Conservation (phyloP, 2,329 filamentous ascomycete genomes). For the Exophiala bonariae region DNA sequence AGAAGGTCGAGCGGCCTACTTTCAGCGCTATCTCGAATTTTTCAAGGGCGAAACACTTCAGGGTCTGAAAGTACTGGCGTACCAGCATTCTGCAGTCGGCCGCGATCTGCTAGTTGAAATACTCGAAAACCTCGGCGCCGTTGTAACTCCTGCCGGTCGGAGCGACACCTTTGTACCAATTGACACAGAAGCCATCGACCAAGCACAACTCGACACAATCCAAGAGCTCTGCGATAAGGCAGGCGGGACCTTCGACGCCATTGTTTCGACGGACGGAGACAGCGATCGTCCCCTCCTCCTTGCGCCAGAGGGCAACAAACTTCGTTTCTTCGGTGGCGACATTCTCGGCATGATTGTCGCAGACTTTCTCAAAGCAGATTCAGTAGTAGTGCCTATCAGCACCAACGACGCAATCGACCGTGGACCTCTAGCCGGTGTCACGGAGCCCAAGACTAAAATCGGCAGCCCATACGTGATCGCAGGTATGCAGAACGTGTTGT, state of each 20-base stretch:
- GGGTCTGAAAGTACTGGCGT: conserved; percentile 32
- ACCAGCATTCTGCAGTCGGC: conserved; percentile 37
- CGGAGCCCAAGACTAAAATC: conserved; percentile 35
- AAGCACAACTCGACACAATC: conserved; percentile 33
- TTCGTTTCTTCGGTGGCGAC: conserved; percentile 36
- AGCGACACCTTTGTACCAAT: conserved; percentile 37
- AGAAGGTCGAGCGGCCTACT: conserved; percentile 30
- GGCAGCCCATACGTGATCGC: conserved; percentile 37
- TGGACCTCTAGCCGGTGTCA: conserved; percentile 29
- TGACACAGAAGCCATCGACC: conserved; percentile 37
- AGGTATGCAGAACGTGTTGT: conserved; percentile 34
- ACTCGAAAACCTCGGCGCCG: conserved; percentile 32
- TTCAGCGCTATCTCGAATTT: conserved; percentile 34
- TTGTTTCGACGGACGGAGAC: conserved; percentile 36
- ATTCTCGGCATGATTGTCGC: conserved; percentile 35
- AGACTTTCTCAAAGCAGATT: conserved; percentile 32
- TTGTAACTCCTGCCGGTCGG: conserved; percentile 33
- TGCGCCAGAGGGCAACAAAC: conserved; percentile 29
- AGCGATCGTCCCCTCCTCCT: conserved; percentile 36
- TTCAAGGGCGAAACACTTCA: conserved; percentile 32
- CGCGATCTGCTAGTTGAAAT: conserved; percentile 35
- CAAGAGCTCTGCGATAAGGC: conserved; percentile 29
- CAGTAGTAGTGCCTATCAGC: conserved; percentile 36
- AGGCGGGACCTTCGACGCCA: conserved; percentile 31
- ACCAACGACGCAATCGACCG: conserved; percentile 36